Percentiles rank a stretch among this genome's conserved stretches.
Evolutionary conservation across 768 basidiomycete genomes (phyloP).

Genomic region (Tricholoma terreum): DNA sequence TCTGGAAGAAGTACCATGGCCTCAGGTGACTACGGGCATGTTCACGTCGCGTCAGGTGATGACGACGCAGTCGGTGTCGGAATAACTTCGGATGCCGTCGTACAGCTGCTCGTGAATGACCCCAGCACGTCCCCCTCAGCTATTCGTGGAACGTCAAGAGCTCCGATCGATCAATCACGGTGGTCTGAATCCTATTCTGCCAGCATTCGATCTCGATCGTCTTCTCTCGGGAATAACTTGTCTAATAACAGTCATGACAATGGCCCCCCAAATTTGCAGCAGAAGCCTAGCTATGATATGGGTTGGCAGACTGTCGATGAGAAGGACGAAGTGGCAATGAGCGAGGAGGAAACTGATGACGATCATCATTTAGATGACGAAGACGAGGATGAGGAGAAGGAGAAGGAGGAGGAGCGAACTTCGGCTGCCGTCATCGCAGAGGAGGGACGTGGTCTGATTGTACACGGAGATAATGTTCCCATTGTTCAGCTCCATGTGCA

Average conservation of each 20-base stretch:
- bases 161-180: constrained; percentile 58
- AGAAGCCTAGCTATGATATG: constrained; percentile 74
- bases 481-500: constrained; percentile 62
- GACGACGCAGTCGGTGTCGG: constrained; percentile 56
- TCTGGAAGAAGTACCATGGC: constrained; percentile 52
- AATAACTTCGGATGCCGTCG: constrained; percentile 64
- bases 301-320: constrained; percentile 69
- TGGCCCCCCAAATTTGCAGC: constrained; percentile 44
- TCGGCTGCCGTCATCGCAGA: constrained; percentile 78
- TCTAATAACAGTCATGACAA: constrained; percentile 38
- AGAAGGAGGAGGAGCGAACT: constrained; percentile 65
- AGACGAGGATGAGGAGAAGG: constrained; percentile 46
- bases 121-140: constrained; percentile 38
- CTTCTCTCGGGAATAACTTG: constrained; percentile 53
- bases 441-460: constrained; percentile 81
- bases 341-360: constrained; percentile 37
- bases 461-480: constrained; percentile 63
- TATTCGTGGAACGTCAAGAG: constrained; percentile 41
- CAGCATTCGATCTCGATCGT: constrained; percentile 65
- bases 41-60: constrained; percentile 64
- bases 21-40: constrained; percentile 60
- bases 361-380: constrained; percentile 42
- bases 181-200: constrained; percentile 75
- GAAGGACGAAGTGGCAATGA: constrained; percentile 41
- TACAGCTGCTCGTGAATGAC: constrained; percentile 58